Conservation (phyloP, 495 filamentous ascomycete species). For the Penicillium pancosmium region DNA sequence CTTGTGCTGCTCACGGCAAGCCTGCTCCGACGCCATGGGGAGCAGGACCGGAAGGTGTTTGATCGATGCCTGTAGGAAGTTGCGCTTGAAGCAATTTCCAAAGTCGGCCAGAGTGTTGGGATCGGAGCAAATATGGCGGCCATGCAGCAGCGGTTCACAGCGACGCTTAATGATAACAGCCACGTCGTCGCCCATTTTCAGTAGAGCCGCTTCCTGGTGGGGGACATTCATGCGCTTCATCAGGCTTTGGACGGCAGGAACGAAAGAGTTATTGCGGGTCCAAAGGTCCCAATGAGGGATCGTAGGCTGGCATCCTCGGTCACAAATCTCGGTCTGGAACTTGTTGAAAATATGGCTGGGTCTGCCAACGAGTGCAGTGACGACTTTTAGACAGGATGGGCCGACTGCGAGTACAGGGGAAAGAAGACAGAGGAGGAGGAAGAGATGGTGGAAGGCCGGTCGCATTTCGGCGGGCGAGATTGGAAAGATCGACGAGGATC, state of each 20-base stretch:
- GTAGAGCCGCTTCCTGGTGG: constrained; percentile 36
- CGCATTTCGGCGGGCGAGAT: neutral
- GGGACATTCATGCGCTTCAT: constrained; percentile 39
- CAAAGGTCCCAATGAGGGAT: constrained; percentile 50
- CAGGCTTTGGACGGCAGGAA: constrained; percentile 44
- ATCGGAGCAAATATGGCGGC: constrained; percentile 44
- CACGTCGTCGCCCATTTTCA: constrained; percentile 46
- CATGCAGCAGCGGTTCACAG: constrained; percentile 37
- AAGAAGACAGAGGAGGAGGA: constrained; percentile 27
- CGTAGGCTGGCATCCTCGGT: constrained; percentile 43
- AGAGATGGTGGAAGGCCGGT: constrained; percentile 14
- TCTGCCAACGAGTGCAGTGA: constrained; percentile 40
- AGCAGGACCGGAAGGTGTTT: constrained; percentile 37
- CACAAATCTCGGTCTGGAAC: constrained; percentile 48
- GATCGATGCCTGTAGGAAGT: constrained; percentile 40
- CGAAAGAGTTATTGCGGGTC: constrained; percentile 48
- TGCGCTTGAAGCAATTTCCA: constrained; percentile 48
- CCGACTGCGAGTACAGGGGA: constrained; percentile 33
- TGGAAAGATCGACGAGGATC: neutral
- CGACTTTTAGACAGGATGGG: constrained; percentile 42
- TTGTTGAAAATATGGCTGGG: constrained; percentile 39
- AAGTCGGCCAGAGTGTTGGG: constrained; percentile 40
- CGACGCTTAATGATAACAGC: constrained; percentile 43
- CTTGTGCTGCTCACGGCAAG: constrained; percentile 39
- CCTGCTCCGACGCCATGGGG: constrained; percentile 43